These are phyloP conservation scores for Populus alba DNA, from an alignment of 345 rosid species.

Conservation along the genomic window DNA sequence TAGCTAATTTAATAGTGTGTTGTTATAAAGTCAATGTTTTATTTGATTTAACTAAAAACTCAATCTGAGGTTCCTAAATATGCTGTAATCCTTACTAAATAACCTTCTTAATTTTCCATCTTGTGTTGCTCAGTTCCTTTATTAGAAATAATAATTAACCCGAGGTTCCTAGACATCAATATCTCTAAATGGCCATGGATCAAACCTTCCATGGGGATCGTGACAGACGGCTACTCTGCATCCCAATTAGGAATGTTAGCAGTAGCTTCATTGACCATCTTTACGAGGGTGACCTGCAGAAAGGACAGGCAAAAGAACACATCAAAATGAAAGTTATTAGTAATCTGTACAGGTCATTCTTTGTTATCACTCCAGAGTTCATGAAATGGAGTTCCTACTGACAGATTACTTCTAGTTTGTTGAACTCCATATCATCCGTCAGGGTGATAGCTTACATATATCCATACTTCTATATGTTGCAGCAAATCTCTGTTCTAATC, in stretches of 20 bases:
- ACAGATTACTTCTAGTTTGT: neutral
- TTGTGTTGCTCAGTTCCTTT: neutral
- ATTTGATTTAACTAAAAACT: no score
- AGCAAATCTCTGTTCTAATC: neutral
- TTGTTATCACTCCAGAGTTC: neutral
- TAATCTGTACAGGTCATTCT: neutral
- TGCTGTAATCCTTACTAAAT: neutral
- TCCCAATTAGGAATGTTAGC: slow-evolving; percentile 69
- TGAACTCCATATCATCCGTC: neutral
- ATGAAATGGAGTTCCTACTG: neutral
- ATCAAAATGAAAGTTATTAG: neutral
- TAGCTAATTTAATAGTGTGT: no score
- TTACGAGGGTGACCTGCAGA: slow-evolving; percentile 59
- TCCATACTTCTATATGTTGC: neutral
- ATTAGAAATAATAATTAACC: neutral
- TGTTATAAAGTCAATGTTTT: no score
- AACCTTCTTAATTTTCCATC: neutral
- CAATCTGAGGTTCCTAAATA: neutral
- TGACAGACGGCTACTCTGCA: neutral
- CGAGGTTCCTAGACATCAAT: neutral
- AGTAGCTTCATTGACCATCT: slow-evolving; percentile 67
- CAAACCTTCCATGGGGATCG: neutral
- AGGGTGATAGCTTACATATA: neutral
- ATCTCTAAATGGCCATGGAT: neutral
- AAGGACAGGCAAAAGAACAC: neutral